Evolutionary conservation across 768 basidiomycete species (phyloP).

Genomic region (Lactarius tabidus): DNA sequence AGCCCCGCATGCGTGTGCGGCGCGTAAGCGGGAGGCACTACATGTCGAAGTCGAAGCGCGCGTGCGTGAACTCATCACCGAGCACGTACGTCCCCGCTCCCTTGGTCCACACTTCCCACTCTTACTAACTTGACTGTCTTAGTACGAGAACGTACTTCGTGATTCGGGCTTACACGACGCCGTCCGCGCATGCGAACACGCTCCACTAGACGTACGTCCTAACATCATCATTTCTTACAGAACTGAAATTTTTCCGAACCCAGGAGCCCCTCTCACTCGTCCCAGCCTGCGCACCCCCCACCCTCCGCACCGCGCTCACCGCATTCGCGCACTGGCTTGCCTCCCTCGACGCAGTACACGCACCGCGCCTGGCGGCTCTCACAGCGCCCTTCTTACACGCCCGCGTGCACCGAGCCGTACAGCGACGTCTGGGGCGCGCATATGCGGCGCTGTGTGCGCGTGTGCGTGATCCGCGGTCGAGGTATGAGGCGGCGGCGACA

Average conservation of each 20-base stretch:
- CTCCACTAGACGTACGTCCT: slow-evolving; percentile 38
- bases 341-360: slow-evolving; percentile 72
- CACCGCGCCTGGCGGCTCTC: slow-evolving; percentile 73
- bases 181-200: slow-evolving; percentile 41
- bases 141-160: slow-evolving; percentile 49
- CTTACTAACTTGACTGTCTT: slow-evolving; percentile 15
- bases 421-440: slow-evolving; percentile 60
- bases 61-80: slow-evolving; percentile 62
- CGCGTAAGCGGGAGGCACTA: slow-evolving; percentile 53
- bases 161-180: slow-evolving; percentile 53
- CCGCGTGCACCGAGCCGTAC: slow-evolving; percentile 70
- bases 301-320: slow-evolving; percentile 58
- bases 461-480: slow-evolving; percentile 68
- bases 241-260: neutral
- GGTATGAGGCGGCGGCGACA: slow-evolving; percentile 89
- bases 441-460: slow-evolving; percentile 75
- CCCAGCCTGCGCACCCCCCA: slow-evolving; percentile 58
- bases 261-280: slow-evolving; percentile 76
- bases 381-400: slow-evolving; percentile 60
- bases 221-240: neutral
- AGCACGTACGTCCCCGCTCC: slow-evolving; percentile 74
- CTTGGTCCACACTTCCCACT: neutral
- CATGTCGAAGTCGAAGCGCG: slow-evolving; percentile 57
- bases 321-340: slow-evolving; percentile 85
- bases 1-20: slow-evolving; percentile 65